Base-by-base conservation (phyloP, 345 rosid species). In the Sisymbrium altissimum region DNA sequence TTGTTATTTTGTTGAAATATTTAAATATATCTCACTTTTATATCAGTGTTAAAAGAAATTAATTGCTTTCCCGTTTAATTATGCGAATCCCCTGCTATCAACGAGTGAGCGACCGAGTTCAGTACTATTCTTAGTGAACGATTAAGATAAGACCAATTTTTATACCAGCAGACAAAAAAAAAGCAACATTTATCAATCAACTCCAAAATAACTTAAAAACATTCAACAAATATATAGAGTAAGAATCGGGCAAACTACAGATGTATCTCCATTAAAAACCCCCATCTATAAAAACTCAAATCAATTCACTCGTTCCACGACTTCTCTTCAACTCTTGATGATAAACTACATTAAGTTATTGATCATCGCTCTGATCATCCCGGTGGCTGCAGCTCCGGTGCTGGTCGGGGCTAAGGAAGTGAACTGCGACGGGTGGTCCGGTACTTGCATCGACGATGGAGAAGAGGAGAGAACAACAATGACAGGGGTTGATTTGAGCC, bases 301-400 rank as follows among this genome's bases (percentile, higher is more conserved):
- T n/a, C 5, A 15, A 25, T 64, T 35, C 27, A 43, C 36, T 54
- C 46, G 33, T 55, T 53, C 40, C 13, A 39, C 15, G 23, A 14
- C 66, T 64, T 6, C 13, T 64, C 44, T 36, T 43, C 19, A 2
- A 44, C 39, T 65, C n/a, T 45, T 6, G n/a, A 48, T 39, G 55
- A 67, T 49, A 33, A 74, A 74, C 32, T 55, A 25, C 64, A 57
- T 74, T 3, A 64, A 62, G 46, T 57, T 73, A 7, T 57, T 66
- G 38, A 54, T 65, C 19, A 65, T 65, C 17, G 66, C 40, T 25
- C 11, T 41, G 46, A 14, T 7, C 23, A 17, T 17, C 11, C 52
- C 23, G 4, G 11, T 46, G 23, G 52, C 23, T 46, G 23, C 67
- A 46, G 50, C 60, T 25, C 72, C 72, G 9, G 27, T 57, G 60